Percentiles rank a stretch among this genome's conserved stretches.
Conservation (phyloP, 139 green algal species). For the Gonium pectorale region DNA sequence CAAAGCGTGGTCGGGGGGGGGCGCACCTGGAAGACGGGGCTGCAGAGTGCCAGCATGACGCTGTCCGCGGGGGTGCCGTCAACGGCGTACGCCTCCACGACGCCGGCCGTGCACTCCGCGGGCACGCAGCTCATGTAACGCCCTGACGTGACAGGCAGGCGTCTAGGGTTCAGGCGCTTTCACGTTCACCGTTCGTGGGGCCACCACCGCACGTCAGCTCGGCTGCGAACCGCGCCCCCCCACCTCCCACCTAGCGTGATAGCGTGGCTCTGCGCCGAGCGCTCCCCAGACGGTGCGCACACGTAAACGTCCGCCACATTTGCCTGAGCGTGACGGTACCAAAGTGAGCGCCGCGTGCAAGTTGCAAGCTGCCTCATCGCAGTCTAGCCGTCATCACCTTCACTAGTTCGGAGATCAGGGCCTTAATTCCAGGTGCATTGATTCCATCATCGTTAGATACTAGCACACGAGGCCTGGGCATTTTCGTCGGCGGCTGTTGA, state of each 20-base stretch:
- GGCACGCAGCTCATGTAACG: conserved; percentile 48
- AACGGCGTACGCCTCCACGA: conserved; percentile 48
- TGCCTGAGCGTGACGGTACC: neutral
- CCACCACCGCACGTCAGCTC: too few relatives aligned
- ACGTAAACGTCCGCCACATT: conserved; percentile 60
- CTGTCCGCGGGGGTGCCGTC: conserved; percentile 67
- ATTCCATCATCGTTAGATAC: conserved; percentile 86
- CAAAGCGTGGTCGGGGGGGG: too few relatives aligned
- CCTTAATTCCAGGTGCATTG: conserved; percentile 69
- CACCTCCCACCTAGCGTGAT: conserved; percentile 67
- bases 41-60: conserved; percentile 58
- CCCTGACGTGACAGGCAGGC: conserved; percentile 67
- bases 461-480: conserved; percentile 54
- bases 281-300: conserved; percentile 68
- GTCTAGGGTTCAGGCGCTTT: too few relatives aligned
- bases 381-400: conserved; percentile 9
- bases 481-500: too few relatives aligned
- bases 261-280: conserved; percentile 70
- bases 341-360: neutral
- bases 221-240: too few relatives aligned
- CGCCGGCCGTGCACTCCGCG: neutral
- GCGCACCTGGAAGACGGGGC: conserved; percentile 31
- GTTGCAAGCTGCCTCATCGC: neutral
- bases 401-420: conserved; percentile 61
- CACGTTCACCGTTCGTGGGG: too few relatives aligned